Evolutionary conservation across 345 rosid genomes (phyloP).

Genomic region (Camelina laxa): DNA sequence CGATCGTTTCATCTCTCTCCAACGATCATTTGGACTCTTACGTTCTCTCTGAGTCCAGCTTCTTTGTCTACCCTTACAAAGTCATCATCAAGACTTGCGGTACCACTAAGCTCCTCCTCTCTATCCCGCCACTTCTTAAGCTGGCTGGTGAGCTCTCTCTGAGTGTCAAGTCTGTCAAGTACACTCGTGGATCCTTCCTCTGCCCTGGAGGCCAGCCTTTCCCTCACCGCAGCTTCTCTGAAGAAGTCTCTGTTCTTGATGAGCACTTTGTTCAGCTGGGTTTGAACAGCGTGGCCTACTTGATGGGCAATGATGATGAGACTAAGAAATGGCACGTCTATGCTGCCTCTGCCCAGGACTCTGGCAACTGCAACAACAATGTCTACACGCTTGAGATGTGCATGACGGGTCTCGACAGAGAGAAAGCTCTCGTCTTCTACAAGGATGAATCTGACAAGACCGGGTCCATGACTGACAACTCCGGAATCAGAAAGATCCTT

Average conservation of each 20-base stretch:
- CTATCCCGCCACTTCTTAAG: slow-evolving; percentile 87
- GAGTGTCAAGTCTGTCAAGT: slow-evolving; percentile 67
- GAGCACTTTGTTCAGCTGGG: slow-evolving; percentile 63
- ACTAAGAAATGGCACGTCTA: slow-evolving; percentile 91
- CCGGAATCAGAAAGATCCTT: slow-evolving; percentile 90
- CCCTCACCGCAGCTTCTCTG: slow-evolving; percentile 84
- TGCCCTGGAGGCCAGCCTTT: slow-evolving; percentile 82
- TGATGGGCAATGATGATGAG: slow-evolving; percentile 68
- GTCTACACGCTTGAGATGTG: slow-evolving; percentile 88
- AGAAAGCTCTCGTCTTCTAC: slow-evolving; percentile 75
- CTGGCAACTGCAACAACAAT: slow-evolving; percentile 29
- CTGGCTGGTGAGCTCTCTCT: slow-evolving; percentile 72
- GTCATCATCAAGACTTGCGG: slow-evolving; percentile 96
- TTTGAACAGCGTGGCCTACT: slow-evolving; percentile 61
- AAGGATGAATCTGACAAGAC: slow-evolving; percentile 58
- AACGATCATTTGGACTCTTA: slow-evolving; percentile 78
- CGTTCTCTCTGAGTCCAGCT: slow-evolving; percentile 97
- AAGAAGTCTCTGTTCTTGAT: slow-evolving; percentile 87
- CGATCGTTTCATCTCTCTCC: slow-evolving; percentile 84
- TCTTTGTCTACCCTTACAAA: slow-evolving; percentile 91
- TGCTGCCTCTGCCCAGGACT: slow-evolving; percentile 62
- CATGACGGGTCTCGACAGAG: slow-evolving; percentile 87
- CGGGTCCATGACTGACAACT: slow-evolving; percentile 63
- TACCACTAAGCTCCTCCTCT: slow-evolving; percentile 85
- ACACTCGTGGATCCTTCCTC: slow-evolving; percentile 91